A percentile compares a stretch with the other conserved stretches of the same genome.
Conservation (phyloP, 768 basidiomycete species). For the Inosperma sp. region DNA sequence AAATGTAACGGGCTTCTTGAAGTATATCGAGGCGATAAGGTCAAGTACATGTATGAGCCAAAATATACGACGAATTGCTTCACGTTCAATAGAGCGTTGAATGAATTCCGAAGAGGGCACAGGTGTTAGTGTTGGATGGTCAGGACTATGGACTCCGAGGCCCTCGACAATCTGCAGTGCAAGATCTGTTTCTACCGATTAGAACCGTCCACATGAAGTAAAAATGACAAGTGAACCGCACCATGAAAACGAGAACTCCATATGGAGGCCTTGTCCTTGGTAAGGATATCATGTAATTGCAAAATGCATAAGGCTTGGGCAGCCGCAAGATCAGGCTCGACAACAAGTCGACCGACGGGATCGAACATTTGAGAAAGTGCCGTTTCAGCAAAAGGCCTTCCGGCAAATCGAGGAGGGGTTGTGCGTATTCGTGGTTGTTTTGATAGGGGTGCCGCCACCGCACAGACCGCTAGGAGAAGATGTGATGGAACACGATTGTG, state of each 20-base stretch:
- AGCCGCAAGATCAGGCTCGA: constrained; percentile 61
- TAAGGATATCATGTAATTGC: constrained; percentile 59
- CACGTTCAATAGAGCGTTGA: constrained; percentile 61
- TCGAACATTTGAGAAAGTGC: constrained; percentile 71
- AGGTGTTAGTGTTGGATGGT: constrained; percentile 56
- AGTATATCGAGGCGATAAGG: constrained; percentile 42
- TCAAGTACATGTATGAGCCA: constrained; percentile 72
- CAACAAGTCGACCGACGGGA: constrained; percentile 54
- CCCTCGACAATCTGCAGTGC: constrained; percentile 64
- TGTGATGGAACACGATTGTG: constrained; percentile 64
- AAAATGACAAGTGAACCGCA: constrained; percentile 25
- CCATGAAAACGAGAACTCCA: constrained; percentile 49
- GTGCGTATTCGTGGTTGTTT: constrained; percentile 60
- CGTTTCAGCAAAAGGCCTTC: constrained; percentile 53
- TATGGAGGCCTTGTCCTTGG: constrained; percentile 35
- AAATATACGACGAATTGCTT: constrained; percentile 77
- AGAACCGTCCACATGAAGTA: constrained; percentile 18
- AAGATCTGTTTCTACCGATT: constrained; percentile 42
- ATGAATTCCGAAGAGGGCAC: constrained; percentile 56
- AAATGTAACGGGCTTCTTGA: constrained; percentile 41
- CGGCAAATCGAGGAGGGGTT: constrained; percentile 50
- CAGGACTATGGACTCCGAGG: constrained; percentile 60
- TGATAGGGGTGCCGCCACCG: constrained; percentile 72
- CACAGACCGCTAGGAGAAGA: constrained; percentile 70
- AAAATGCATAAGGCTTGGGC: constrained; percentile 75